A percentile compares a stretch with the other conserved stretches of the same genome.
Evolutionary conservation across 768 basidiomycete genomes (phyloP).

Genomic region (Epithele typhae): DNA sequence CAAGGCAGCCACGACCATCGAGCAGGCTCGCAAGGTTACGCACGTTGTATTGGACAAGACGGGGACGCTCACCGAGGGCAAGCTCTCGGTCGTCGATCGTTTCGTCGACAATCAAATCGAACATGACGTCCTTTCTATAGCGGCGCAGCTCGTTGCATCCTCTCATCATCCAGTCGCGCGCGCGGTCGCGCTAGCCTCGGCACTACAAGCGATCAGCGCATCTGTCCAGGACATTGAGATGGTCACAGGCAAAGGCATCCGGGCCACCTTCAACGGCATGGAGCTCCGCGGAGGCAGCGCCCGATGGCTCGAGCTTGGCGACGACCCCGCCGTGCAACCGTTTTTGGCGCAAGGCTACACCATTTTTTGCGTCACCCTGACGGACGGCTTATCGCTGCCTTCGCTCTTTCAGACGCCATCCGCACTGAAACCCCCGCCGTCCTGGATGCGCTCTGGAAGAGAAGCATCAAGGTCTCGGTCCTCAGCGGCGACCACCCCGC

Average conservation of each 20-base stretch:
- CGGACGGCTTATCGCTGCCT: constrained; percentile 27
- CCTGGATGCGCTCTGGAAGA: constrained; percentile 29
- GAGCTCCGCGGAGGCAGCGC: constrained; percentile 34
- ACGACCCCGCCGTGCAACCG: constrained; percentile 27
- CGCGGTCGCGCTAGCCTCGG: constrained; percentile 30
- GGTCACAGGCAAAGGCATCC: constrained; percentile 33
- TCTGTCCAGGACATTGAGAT: constrained; percentile 20
- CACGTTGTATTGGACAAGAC: constrained; percentile 58
- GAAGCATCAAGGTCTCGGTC: constrained; percentile 39
- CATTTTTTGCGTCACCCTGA: constrained; percentile 35
- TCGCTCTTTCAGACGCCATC: constrained; percentile 40
- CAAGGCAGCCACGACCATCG: constrained; percentile 36
- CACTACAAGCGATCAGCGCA: not conserved
- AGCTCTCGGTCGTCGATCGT: constrained; percentile 34
- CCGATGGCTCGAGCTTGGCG: constrained; percentile 27
- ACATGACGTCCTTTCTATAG: constrained; percentile 8
- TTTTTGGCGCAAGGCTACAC: constrained; percentile 37
- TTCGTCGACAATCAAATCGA: constrained; percentile 12
- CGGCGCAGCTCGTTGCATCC: constrained; percentile 29
- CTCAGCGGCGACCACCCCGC: constrained; percentile 45
- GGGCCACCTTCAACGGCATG: constrained; percentile 29
- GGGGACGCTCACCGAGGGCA: constrained; percentile 47
- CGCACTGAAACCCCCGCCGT: constrained; percentile 37
- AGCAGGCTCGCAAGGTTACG: constrained; percentile 37
- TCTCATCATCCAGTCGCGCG: constrained; percentile 34